Percentiles rank a stretch among this genome's conserved stretches.
Evolutionary conservation across 768 basidiomycete species (phyloP).

Genomic region (Mycena crocata): DNA sequence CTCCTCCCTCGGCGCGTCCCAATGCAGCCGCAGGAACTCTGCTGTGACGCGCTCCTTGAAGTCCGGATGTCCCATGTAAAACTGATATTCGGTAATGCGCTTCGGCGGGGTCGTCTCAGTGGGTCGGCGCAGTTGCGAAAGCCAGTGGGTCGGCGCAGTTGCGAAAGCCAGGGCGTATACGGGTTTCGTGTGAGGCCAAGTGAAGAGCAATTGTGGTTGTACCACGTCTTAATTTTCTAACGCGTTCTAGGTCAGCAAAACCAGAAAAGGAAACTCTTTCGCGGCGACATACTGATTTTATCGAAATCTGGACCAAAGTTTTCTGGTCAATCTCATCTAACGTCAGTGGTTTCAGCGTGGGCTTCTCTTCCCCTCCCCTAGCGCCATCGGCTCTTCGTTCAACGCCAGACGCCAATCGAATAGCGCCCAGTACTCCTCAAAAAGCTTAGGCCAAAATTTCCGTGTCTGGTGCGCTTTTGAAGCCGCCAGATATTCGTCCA

Average conservation of each 20-base stretch:
- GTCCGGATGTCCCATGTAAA: background rate
- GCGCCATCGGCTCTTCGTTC: background rate
- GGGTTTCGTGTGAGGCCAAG: background rate
- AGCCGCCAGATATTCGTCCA: background rate
- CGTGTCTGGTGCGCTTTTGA: background rate
- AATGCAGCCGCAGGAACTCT: background rate
- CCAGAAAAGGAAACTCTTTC: too few species aligned
- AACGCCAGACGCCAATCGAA: background rate
- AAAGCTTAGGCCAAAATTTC: slow-evolving; percentile 2
- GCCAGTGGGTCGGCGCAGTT: background rate
- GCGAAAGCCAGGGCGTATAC: background rate
- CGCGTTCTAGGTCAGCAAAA: background rate
- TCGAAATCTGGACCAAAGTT: background rate
- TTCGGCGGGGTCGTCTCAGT: background rate
- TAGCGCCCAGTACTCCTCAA: background rate
- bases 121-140: background rate
- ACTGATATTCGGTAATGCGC: background rate
- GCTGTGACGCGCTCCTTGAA: background rate
- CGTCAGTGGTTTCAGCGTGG: too few species aligned
- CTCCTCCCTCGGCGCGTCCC: background rate
- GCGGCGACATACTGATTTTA: too few species aligned
- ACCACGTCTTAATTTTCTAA: slow-evolving; percentile 2
- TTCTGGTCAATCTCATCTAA: background rate
- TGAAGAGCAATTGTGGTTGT: background rate
- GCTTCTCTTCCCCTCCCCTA: too few species aligned